Evolutionary conservation across 768 basidiomycete species (phyloP), one percentile per base, ranked within the genome.

Genomic region (Thelephora ganbajun): DNA sequence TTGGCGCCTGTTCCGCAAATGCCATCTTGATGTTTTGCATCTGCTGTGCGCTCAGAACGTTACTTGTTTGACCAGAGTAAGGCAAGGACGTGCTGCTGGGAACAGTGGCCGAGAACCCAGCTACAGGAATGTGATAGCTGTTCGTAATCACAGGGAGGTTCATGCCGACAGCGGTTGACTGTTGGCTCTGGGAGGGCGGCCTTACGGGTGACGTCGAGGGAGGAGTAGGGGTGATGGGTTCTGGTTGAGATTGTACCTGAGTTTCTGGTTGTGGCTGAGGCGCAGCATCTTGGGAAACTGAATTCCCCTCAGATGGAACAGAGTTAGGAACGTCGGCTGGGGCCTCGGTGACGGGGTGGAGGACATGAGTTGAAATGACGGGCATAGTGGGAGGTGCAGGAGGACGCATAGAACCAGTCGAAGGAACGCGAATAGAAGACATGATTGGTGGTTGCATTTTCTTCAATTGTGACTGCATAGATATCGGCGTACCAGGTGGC

Each of bases 401-500:
- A 0, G 75, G 73, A 19, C 71, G 74, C 61, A 74, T 74, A 23
- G 67, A 72, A 48, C 71, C 73, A 19, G 73, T 75, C 0, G 79
- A 74, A 2, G 78, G 76, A 34, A 79, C 76, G 37, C 79, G 73
- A 66, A 79, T 70, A 37, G 78, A 79, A 1, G 78, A 73, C 2
- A 73, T 61, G 16, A 63, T 61, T 12, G 79, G 72, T 0, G 76
- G 62, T 4, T 65, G 76, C 65, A 82, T 71, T 57, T 76, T 73
- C 66, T 80, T 80, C 57, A 77, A 61, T 46, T 76, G 76, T 11
- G 77, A 70, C 43, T 72, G 71, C 56, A 79, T 68, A 1, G 80
- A 67, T n/a, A 82, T 68, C 0, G 79, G 72, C 0, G 74, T 69
- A 5, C 71, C 77, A 49, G 49, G 47, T 9, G 53, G 50, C 51